phyloP scores from a whole-genome alignment of 352 stramenopile genomes.

The Phytophthora cryptogea region DNA sequence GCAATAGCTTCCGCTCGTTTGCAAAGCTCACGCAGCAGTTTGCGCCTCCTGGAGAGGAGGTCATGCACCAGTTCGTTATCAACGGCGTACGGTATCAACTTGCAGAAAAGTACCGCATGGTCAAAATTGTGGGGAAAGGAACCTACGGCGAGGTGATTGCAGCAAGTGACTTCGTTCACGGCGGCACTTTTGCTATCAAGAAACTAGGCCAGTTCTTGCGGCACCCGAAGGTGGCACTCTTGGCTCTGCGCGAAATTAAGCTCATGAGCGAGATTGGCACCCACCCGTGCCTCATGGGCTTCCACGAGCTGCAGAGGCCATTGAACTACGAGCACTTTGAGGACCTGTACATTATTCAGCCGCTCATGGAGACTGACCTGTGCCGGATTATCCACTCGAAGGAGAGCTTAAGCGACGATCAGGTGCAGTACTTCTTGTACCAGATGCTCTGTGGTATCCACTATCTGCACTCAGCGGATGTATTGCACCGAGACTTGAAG shows the following conservation, averaged over 20 bases:
- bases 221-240: conserved; percentile 83
- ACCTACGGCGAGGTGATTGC: conserved; percentile 92
- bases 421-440: conserved; percentile 97
- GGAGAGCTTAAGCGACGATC: conserved; percentile 91
- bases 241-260: conserved; percentile 88
- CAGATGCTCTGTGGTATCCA: conserved; percentile 95
- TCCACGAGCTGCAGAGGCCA: conserved; percentile 83
- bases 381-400: conserved; percentile 89
- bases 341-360: conserved; percentile 97
- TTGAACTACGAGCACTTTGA: conserved; percentile 92
- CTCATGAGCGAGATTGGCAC: conserved; percentile 85
- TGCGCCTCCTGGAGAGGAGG: conserved; percentile 43
- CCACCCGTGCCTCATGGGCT: conserved; percentile 80
- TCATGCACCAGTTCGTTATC: conserved; percentile 92
- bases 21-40: conserved; percentile 37
- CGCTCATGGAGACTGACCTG: conserved; percentile 98
- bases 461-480: conserved; percentile 95
- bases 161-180: conserved; percentile 83
- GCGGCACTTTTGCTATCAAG: conserved; percentile 89
- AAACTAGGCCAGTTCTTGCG: conserved; percentile 87
- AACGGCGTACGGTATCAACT: conserved; percentile 87
- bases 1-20: conserved; percentile 51
- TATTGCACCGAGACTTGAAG: conserved; percentile 97
- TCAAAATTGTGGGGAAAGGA: conserved; percentile 88
- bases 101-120: conserved; percentile 88